These are phyloP conservation scores for Striga asiatica DNA, from an alignment of 257 asterid genomes.

Conservation along the genomic window DNA sequence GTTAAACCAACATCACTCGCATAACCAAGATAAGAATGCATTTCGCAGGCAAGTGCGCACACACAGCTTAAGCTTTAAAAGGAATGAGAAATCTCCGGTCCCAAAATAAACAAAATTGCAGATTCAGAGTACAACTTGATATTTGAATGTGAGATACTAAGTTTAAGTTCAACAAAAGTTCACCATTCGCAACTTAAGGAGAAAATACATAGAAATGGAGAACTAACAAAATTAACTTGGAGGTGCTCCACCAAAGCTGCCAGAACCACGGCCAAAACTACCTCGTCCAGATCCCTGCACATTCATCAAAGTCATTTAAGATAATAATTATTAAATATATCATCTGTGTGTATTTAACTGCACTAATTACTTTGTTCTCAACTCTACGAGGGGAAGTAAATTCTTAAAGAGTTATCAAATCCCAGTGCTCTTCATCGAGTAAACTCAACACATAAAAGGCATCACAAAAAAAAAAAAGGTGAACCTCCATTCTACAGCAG, in stretches of 20 bases:
- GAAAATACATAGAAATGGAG: conserved; percentile 14
- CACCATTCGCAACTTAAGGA: conserved; percentile 9
- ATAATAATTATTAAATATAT: no score
- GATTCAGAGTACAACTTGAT: conserved; percentile 13
- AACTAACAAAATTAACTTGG: conserved; percentile 23
- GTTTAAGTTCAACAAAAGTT: conserved; percentile 1
- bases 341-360: no score
- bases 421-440: no score
- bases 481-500: no score
- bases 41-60: background rate
- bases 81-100: conserved; percentile 11
- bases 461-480: no score
- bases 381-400: no score
- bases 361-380: no score
- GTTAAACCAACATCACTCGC: background rate
- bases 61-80: background rate
- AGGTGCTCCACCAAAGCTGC: conserved; percentile 45
- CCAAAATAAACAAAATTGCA: conserved; percentile 25
- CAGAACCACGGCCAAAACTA: conserved; percentile 64
- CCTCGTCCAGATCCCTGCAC: conserved; percentile 39
- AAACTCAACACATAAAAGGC: no score
- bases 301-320: background rate
- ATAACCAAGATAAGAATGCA: background rate
- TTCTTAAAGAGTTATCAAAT: no score
- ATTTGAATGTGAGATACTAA: conserved; percentile 3